Percentiles rank a stretch among this genome's conserved stretches.
Conservation (phyloP, 1,284 basidiomycete genomes). For the Fomitopsis pinicola region DNA sequence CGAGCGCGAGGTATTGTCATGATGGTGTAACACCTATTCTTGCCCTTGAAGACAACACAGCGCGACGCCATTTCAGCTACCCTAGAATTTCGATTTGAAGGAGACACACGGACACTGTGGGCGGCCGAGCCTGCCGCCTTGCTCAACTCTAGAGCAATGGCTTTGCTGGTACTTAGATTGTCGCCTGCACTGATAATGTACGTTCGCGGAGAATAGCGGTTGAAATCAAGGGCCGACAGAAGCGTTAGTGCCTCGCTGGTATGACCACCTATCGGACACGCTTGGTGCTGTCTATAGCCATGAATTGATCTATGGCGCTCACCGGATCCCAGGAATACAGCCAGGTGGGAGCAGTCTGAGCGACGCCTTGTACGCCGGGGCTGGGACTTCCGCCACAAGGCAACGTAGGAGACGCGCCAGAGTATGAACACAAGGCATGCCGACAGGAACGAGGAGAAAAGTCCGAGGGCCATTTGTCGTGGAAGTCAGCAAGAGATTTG, state of each 20-base stretch:
- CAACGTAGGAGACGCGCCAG: conserved; percentile 21
- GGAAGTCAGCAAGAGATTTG: no score
- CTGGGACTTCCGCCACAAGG: conserved; percentile 7
- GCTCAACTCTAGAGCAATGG: conserved; percentile 54
- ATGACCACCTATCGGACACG: conserved; percentile 73
- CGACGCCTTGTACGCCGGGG: conserved; percentile 7
- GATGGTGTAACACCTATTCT: conserved; percentile 40
- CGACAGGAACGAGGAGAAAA: conserved; percentile 1
- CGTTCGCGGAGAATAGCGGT: conserved; percentile 70
- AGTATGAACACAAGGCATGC: conserved; percentile 5
- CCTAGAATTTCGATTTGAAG: conserved; percentile 1
- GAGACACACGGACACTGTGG: conserved; percentile 17
- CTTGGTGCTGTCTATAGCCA: not conserved
- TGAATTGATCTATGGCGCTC: conserved; percentile 10
- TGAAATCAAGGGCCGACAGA: conserved; percentile 72
- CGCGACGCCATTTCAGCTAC: not conserved
- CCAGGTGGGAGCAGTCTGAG: conserved; percentile 40
- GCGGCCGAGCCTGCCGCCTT: conserved; percentile 23
- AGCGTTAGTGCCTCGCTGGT: conserved; percentile 86
- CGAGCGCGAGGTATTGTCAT: conserved; percentile 82
- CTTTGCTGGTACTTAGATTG: conserved; percentile 72
- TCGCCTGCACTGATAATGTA: conserved; percentile 89
- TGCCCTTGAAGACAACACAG: not conserved
- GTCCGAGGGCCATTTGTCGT: not conserved
- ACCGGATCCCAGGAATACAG: conserved; percentile 66